A percentile compares a stretch with the other conserved stretches of the same genome.
Conservation (phyloP, 805 yeast species). For the Lipomyces mesembrius region DNA sequence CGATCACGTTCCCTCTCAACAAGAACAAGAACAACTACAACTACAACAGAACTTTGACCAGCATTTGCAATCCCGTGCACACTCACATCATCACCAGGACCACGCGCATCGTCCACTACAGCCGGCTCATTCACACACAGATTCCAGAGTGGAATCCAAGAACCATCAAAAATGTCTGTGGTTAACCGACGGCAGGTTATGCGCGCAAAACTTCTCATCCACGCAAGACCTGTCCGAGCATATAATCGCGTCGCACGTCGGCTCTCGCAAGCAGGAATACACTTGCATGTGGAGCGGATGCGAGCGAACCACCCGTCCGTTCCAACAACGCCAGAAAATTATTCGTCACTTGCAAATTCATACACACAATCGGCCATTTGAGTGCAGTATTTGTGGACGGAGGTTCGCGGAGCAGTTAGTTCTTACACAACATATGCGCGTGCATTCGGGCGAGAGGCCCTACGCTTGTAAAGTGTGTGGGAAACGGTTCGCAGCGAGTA, state of each 20-base stretch:
- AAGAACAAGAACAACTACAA: background rate
- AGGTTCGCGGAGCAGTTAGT: conserved; percentile 77
- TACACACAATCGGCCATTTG: conserved; percentile 79
- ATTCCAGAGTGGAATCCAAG: conserved; percentile 6
- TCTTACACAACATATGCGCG: conserved; percentile 78
- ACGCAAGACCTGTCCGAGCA: conserved; percentile 74
- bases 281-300: conserved; percentile 82
- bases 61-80: background rate
- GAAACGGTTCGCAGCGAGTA: conserved; percentile 78
- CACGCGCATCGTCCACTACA: conserved; percentile 16
- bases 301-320: conserved; percentile 62
- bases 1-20: conserved; percentile 47
- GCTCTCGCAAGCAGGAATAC: conserved; percentile 71
- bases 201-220: conserved; percentile 56
- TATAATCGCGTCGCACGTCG: conserved; percentile 68
- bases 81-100: background rate
- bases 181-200: conserved; percentile 46
- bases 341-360: conserved; percentile 87
- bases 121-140: background rate
- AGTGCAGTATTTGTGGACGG: conserved; percentile 70
- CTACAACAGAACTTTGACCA: background rate
- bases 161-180: conserved; percentile 30
- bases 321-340: conserved; percentile 83
- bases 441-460: conserved; percentile 91
- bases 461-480: conserved; percentile 73